Evolutionary conservation across 306 rosid genomes (phyloP), one percentile per base, ranked within the genome.

Genomic region (Vigna nakashimae): DNA sequence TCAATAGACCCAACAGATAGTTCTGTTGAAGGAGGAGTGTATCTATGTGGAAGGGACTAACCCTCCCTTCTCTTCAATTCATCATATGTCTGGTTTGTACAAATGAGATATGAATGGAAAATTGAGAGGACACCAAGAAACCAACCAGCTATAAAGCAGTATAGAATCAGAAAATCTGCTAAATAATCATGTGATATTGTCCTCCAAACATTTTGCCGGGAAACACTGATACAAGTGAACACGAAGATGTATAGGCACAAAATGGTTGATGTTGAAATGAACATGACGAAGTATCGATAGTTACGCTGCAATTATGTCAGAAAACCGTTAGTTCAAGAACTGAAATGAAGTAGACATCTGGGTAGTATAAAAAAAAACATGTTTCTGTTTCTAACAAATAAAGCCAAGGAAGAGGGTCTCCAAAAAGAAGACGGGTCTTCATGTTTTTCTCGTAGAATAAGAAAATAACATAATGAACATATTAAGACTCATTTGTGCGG

Each of bases 71-170:
- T 24, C 2, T 24, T 24, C 26, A 24, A 0, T 24, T 24, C 26
- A 24, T 24, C 2, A 24, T 2, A 24, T 28, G 32, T 28, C 98
- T 95, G 98, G 83, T 92, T 95, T 79, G 91, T 89, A 74, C 91
- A 85, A 30, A 92, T 81, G 74, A 95, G 94, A 84, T 89, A 91
- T 81, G 86, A 88, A 88, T 95, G 99, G 90, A 95, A 95, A 48
- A 86, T 75, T 40, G 97, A 83, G 59, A 95, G 99, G 84, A 98
- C 98, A 56, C 97, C 99, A 67, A 95, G 98, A 65, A 95, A 92
- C 99, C 97, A 91, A 73, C 90, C 86, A 38, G 91, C 89, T 9
- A 92, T 42, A 79, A 92, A 95, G 90, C 97, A 89, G 82, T 92
- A 92, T 22, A 79, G 65, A 45, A 89, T 65, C 68, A 95, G 93